Evolutionary conservation across 257 asterid genomes (phyloP), one percentile per base, ranked within the genome.

Genomic region (Solanum clarkiae): DNA sequence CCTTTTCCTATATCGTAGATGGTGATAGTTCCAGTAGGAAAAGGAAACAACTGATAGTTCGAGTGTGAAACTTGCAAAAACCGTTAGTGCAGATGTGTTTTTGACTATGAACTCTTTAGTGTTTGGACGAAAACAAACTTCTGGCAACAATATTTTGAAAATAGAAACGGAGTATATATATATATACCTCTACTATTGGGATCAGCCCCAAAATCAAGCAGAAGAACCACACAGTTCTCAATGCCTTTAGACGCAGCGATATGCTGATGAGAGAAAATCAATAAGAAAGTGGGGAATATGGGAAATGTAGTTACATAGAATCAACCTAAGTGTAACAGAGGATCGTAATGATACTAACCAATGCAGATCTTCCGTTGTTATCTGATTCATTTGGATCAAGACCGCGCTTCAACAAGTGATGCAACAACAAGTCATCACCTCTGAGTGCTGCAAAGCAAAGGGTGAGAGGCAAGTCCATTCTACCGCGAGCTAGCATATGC

Each of bases 381-480:
- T 96, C 99, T 0, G 93, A 69, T 90, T 96, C 99, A 81, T 96
- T 96, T 49, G 98, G 93, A 89, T 96, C 98, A 18, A 95, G 84
- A 77, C 98, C 98, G 84, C 99, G 92, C 88, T 93, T 94, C 86
- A 96, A 88, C 95, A 96, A 84, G 74, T 94, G 98, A 84, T 92
- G 94, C 92, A 96, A 82, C 82, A 96, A 89, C 81, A 94, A 87
- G 85, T 95, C 97, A n/a, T 96, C 98, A 85, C 94, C 98, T 86
- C 99, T 91, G 32, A 92, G 92, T 14, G 98, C 92, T 20, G 99
- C 99, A 68, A 96, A 96, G 84, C 97, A 91, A 22, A 95, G 91
- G 88, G 95, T 94, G 86, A 96, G 97, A 16, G 99, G 99, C 51
- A 96, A 88, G 85, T 96, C 99, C 97, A 92, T 91, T 90, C 98